Base-by-base conservation (phyloP, 192 early-diverging fungal species). In the Cladochytrium replicatum region DNA sequence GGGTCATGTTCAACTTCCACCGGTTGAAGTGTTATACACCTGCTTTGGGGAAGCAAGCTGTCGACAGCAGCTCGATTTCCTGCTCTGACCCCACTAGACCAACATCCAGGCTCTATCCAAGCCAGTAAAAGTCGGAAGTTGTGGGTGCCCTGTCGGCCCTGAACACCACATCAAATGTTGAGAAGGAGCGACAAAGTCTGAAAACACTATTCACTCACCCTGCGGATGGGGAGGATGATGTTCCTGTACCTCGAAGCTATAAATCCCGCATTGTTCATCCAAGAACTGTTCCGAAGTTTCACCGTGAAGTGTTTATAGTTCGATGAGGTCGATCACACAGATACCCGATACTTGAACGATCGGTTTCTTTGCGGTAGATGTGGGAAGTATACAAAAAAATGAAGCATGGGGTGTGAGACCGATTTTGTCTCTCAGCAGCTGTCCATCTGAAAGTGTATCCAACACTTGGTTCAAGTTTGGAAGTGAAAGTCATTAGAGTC, bases 1-100 rank as follows among this genome's bases (percentile, higher is more conserved):
- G 17, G 13, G 34, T 17, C 11, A 64, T 52, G 24, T 32, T 59
- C 27, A 87, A 42, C 25, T 69, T 60, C 87, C 87, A 90, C 28
- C 77, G 63, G 58, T 85, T 87, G 29, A 90, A 59, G 56, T 90
- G 77, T 60, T 81, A 90, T 0, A 81, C 66, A 4, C 87, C 87
- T 23, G 71, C 50, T 25, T 63, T 29, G 3, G 67, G 56, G 55
- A 89, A 84, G 23, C 69, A 69, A 0, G 83, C 83, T 23, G 60
- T 42, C 13, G 74, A 52, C 1, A 41, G 55, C 17, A 83, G 39
- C 17, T 59, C 54, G 0, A 52, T 50, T 19, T 71, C 64, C 49
- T 67, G 68, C 23, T 80, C 57, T 0, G 80, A 77, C 13, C 54
- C 51, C 31, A 89, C 67, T 6, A 43, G 55, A 2, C 82, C 82